Base-by-base conservation (phyloP, 148 eudicot genomes). In the Cornus kousa region DNA sequence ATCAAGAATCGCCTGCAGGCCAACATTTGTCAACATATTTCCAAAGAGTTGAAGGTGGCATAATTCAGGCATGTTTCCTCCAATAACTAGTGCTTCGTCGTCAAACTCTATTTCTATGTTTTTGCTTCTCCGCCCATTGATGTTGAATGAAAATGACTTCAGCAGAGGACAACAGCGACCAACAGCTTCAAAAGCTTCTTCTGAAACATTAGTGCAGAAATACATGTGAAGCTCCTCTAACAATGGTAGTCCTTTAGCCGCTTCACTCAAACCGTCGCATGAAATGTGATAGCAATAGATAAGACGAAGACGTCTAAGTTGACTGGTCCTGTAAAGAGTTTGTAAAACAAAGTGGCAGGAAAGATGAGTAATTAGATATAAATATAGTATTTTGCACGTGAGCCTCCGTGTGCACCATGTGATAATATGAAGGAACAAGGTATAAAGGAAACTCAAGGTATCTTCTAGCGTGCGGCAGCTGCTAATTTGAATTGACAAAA, bases 221-320 rank as follows among this genome's bases (percentile, higher is more conserved):
- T 82, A 79, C 67, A 91, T 81, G 73, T 89, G 89, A 70, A 92
- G 86, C 78, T 95, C 92, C 83, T 95, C 91, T 72, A 92, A 81
- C 22, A 75, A 75, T 6, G 90, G 87, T 12, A 91, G 75, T 35
- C 84, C 87, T 82, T 78, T 78, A 40, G 87, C 71, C 40, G 89
- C 87, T 80, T 89, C 82, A 62, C 80, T 71, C 77, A 92, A 77
- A 28, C 87, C 86, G 2, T 79, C 82, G 68, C 86, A 86, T 3
- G 91, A 77, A 37, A 92, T 65, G 19, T 20, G 2, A 46, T 83
- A 74, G 83, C 90, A 89, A 80, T 77, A 74, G 65, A 84, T 87
- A 68, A 94, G 78, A 14, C 86, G 87, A 43, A 94, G 92, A 68
- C 88, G 76, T 79, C 72, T 87, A 24, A 92, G 90, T 55, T 84